Conservation (phyloP, 768 basidiomycete genomes). For the Mycena metata region DNA sequence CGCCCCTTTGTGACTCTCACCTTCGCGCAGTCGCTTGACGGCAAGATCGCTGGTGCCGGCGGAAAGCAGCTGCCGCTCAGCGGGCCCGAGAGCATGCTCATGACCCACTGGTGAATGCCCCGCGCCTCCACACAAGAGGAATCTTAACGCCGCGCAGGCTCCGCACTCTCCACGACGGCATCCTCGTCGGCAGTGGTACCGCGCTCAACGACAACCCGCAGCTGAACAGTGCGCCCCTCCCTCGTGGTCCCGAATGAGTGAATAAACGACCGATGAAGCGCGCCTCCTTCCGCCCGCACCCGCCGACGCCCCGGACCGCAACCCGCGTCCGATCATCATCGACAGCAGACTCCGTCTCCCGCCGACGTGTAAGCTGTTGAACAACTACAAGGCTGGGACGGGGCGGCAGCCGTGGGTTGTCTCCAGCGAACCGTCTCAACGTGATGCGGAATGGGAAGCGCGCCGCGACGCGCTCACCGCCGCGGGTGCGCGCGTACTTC, state of each 20-base stretch:
- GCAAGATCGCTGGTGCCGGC: slow-evolving; percentile 82
- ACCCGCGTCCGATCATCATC: slow-evolving; percentile 89
- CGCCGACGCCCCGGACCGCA: slow-evolving; percentile 49
- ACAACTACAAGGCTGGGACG: slow-evolving; percentile 67
- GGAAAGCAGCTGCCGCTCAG: slow-evolving; percentile 87
- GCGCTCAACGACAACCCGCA: slow-evolving; percentile 94
- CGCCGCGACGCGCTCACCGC: slow-evolving; percentile 63
- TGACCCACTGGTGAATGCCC: slow-evolving; percentile 89
- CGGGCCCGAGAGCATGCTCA: slow-evolving; percentile 87
- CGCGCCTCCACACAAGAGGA: neutral
- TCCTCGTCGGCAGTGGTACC: slow-evolving; percentile 92
- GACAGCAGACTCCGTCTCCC: slow-evolving; percentile 81
- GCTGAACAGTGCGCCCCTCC: slow-evolving; percentile 77
- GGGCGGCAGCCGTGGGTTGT: slow-evolving; percentile 85
- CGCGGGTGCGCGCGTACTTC: slow-evolving; percentile 77
- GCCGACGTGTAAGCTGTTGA: slow-evolving; percentile 75
- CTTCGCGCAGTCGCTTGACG: slow-evolving; percentile 90
- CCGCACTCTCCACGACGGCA: slow-evolving; percentile 92
- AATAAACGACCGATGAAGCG: slow-evolving; percentile 50
- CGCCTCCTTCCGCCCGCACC: slow-evolving; percentile 60
- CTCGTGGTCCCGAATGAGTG: neutral
- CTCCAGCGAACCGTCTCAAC: slow-evolving; percentile 15
- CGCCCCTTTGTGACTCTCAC: slow-evolving; percentile 83
- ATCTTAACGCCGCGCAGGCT: slow-evolving; percentile 67
- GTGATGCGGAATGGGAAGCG: slow-evolving; percentile 45